These are phyloP conservation scores for Verticillium albo-atrum DNA, from an alignment of 2,329 filamentous ascomycete genomes.

Conservation along the genomic window DNA sequence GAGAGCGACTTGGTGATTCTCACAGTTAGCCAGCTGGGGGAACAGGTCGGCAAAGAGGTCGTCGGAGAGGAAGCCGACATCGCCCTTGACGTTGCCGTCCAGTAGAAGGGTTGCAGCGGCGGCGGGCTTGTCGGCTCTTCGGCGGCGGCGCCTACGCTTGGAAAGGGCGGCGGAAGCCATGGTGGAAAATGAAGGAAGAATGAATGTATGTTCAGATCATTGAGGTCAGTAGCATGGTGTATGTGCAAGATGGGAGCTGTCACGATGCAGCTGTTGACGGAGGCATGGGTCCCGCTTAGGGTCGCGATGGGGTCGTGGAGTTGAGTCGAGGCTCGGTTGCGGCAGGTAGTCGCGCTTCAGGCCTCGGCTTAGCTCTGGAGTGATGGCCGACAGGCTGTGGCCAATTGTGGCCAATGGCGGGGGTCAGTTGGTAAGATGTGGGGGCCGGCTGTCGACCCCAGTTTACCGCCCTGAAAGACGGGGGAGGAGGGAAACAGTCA, in stretches of 20 bases:
- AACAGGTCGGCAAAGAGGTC: slow-evolving; percentile 83
- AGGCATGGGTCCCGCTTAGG: background rate
- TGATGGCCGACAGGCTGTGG: background rate
- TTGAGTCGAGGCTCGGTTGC: background rate
- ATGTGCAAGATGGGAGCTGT: background rate
- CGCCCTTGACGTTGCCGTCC: slow-evolving; percentile 73
- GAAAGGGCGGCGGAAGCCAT: slow-evolving; percentile 21
- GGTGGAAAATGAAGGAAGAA: slow-evolving; percentile 1
- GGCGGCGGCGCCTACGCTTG: slow-evolving; percentile 44
- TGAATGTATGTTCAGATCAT: background rate
- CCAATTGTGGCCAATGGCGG: background rate
- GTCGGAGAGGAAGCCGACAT: slow-evolving; percentile 80
- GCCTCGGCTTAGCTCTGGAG: background rate
- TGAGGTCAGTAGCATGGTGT: background rate
- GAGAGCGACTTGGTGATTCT: slow-evolving; percentile 21
- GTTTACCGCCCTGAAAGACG: background rate
- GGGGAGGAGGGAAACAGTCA: background rate
- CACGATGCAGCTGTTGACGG: background rate
- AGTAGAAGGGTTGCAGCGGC: slow-evolving; percentile 77
- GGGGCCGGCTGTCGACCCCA: background rate
- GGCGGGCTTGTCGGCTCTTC: slow-evolving; percentile 66
- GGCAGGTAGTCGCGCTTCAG: background rate
- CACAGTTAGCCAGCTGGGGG: slow-evolving; percentile 52
- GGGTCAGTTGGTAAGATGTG: background rate
- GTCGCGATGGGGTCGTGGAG: background rate